Percentiles rank a stretch among this genome's conserved stretches.
Conservation (phyloP, 805 yeast genomes). For the Kuraishia borneana region DNA sequence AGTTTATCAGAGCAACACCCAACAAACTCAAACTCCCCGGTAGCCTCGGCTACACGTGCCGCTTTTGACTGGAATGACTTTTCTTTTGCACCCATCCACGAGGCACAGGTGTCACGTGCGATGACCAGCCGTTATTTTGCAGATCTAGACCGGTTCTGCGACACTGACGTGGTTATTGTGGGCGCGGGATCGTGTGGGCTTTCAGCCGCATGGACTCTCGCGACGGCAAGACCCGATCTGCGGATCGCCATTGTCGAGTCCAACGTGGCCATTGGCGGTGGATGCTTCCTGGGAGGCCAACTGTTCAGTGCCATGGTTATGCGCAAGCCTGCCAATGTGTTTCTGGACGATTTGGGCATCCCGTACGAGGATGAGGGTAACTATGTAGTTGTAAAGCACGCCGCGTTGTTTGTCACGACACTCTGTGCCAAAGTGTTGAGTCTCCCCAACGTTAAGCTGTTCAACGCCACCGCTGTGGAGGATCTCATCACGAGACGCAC, state of each 20-base stretch:
- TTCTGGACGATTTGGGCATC: slow-evolving; percentile 51
- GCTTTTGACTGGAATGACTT: slow-evolving; percentile 53
- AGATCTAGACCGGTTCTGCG: slow-evolving; percentile 65
- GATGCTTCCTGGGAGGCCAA: slow-evolving; percentile 72
- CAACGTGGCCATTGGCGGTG: slow-evolving; percentile 71
- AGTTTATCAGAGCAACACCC: slow-evolving; percentile 5
- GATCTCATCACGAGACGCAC: slow-evolving; percentile 61
- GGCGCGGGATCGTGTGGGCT: slow-evolving; percentile 77
- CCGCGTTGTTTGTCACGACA: slow-evolving; percentile 67
- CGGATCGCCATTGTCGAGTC: slow-evolving; percentile 68
- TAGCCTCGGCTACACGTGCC: slow-evolving; percentile 17
- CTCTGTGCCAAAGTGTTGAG: slow-evolving; percentile 55
- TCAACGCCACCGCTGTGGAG: slow-evolving; percentile 75
- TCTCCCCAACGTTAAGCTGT: slow-evolving; percentile 65
- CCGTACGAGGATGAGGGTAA: slow-evolving; percentile 74
- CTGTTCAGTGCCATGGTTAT: slow-evolving; percentile 68
- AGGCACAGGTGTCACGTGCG: slow-evolving; percentile 70
- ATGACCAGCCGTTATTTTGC: slow-evolving; percentile 68
- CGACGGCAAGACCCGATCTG: slow-evolving; percentile 64
- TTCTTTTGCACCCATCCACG: slow-evolving; percentile 62
- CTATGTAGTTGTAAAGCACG: slow-evolving; percentile 71
- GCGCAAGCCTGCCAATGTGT: slow-evolving; percentile 69
- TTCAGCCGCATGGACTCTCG: slow-evolving; percentile 65
- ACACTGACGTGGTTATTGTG: slow-evolving; percentile 61
- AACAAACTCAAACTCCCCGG: slow-evolving; percentile 13